Evolutionary conservation across 2,329 filamentous ascomycete genomes (phyloP).

Genomic region (Stenocarpella maydis): DNA sequence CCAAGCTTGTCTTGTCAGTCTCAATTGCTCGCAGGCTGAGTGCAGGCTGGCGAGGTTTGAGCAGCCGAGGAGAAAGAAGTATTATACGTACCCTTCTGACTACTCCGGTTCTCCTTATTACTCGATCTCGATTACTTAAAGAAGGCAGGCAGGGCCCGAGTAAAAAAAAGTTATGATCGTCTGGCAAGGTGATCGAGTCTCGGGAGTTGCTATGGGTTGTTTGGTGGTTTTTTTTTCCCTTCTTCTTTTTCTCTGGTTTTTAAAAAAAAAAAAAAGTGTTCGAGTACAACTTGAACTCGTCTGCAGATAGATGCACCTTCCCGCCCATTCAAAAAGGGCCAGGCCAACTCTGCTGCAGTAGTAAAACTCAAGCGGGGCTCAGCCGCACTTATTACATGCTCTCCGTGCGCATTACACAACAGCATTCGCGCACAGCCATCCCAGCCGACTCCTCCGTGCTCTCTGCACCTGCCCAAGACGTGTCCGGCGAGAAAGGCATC

Average conservation of each 20-base stretch:
- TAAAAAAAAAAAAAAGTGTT: neutral
- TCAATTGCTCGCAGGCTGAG: neutral
- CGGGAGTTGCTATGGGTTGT: neutral
- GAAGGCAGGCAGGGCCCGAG: neutral
- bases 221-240: too few species aligned
- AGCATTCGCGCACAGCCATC: neutral
- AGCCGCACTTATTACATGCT: constrained; percentile 12
- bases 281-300: neutral
- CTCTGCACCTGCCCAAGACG: constrained; percentile 20
- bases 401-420: constrained; percentile 4
- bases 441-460: neutral
- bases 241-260: too few species aligned
- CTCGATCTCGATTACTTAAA: neutral
- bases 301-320: constrained; percentile 12
- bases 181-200: neutral
- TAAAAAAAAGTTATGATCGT: neutral
- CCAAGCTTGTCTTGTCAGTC: constrained; percentile 9
- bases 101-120: neutral
- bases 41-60: constrained; percentile 7
- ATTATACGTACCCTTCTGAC: neutral
- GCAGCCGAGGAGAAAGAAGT: neutral
- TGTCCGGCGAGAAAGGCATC: constrained; percentile 34
- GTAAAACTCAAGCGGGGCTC: neutral
- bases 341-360: neutral
- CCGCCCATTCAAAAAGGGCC: neutral